Percentiles rank a stretch among this genome's conserved stretches.
These are phyloP conservation scores for Taxillus chinensis DNA, from an alignment of 164 flowering plant genomes.

Conservation along the genomic window DNA sequence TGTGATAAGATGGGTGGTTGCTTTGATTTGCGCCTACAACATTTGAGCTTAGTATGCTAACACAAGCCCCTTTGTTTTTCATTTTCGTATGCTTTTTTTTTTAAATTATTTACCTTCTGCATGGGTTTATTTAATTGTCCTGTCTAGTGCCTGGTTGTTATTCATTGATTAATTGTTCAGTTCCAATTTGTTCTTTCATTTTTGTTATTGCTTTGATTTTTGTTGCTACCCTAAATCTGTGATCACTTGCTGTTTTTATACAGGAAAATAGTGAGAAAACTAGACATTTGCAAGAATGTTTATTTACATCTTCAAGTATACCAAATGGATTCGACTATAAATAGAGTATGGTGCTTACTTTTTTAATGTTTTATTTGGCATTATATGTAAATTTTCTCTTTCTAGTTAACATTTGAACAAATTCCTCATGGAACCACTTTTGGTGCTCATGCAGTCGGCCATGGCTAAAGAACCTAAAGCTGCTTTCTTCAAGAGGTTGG, in stretches of 20 bases:
- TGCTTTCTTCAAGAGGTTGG: conserved; percentile 84
- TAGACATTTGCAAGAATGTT: conserved; percentile 96
- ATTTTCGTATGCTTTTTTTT: no score
- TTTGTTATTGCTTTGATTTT: no score
- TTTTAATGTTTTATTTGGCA: not conserved
- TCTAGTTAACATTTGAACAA: not conserved
- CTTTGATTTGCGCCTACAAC: no score
- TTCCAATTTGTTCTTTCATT: no score
- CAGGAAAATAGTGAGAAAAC: conserved; percentile 99
- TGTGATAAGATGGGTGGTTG: no score
- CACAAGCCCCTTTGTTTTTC: no score
- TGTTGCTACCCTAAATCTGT: not conserved
- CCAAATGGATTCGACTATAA: conserved; percentile 84
- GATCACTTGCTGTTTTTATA: conserved; percentile 5
- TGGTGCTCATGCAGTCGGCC: conserved; percentile 53
- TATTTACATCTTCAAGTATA: conserved; percentile 98
- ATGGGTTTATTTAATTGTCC: no score
- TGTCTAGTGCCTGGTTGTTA: no score
- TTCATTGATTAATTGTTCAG: no score
- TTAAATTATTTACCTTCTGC: no score
- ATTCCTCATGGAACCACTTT: no score
- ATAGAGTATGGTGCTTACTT: conserved; percentile 63
- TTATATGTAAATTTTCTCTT: conserved; percentile 2
- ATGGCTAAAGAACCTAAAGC: conserved; percentile 98
- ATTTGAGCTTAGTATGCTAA: not conserved